Percentiles rank a stretch among this genome's conserved stretches.
Conservation (phyloP, 441 rosid species). For the Capsella rubella region DNA sequence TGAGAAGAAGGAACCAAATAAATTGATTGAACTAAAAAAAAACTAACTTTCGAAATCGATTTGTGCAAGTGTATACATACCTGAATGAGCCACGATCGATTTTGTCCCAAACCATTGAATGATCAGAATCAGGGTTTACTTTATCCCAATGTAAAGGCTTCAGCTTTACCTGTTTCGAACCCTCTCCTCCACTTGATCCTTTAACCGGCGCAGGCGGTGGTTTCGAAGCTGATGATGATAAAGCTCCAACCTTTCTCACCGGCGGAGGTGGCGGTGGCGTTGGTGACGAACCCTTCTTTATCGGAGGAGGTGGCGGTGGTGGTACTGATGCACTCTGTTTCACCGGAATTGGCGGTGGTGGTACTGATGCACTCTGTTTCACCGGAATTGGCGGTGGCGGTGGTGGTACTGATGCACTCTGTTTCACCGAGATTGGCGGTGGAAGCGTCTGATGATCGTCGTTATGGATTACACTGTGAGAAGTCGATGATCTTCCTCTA, state of each 20-base stretch:
- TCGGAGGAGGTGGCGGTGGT: slow-evolving; percentile 48
- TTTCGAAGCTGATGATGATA: slow-evolving; percentile 41
- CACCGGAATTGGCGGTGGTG: slow-evolving; percentile 42
- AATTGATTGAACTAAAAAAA: not conserved
- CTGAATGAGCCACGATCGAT: slow-evolving; percentile 82
- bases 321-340: slow-evolving; percentile 40
- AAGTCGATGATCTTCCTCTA: slow-evolving; percentile 70
- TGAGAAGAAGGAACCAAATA: slow-evolving; percentile 24
- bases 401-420: slow-evolving; percentile 26
- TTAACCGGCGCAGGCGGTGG: slow-evolving; percentile 50
- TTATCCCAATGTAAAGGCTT: slow-evolving; percentile 98
- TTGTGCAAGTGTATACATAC: slow-evolving; percentile 45
- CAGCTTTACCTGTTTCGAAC: slow-evolving; percentile 58
- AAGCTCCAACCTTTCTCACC: slow-evolving; percentile 39
- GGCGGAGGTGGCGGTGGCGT: slow-evolving; percentile 57
- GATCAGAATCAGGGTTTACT: slow-evolving; percentile 63
- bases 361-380: slow-evolving; percentile 37
- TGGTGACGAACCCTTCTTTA: slow-evolving; percentile 42
- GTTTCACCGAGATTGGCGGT: slow-evolving; percentile 18
- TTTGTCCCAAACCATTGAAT: slow-evolving; percentile 98
- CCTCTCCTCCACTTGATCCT: slow-evolving; percentile 32
- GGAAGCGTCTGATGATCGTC: not conserved
- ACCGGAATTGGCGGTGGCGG: slow-evolving; percentile 45
- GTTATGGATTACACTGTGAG: slow-evolving; percentile 52
- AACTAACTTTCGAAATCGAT: not conserved